These are phyloP conservation scores for Phytophthora niederhauseri DNA, from an alignment of 352 stramenopile genomes.

Conservation along the genomic window DNA sequence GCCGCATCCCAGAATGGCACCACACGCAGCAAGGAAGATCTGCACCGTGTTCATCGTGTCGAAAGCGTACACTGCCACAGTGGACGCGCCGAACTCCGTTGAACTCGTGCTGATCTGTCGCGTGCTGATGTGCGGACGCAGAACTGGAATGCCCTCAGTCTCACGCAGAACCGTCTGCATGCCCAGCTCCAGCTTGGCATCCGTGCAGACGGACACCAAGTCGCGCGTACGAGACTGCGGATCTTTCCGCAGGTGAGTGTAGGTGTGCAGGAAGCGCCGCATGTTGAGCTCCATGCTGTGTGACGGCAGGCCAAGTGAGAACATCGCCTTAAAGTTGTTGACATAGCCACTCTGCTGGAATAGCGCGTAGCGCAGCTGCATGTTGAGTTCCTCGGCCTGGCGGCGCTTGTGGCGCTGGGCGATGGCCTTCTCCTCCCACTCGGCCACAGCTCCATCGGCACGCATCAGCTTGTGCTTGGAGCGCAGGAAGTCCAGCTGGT, in stretches of 20 bases:
- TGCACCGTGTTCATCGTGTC: constrained; percentile 45
- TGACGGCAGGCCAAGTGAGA: constrained; percentile 26
- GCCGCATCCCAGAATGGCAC: constrained; percentile 33
- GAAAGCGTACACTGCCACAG: constrained; percentile 41
- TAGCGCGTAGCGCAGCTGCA: constrained; percentile 52
- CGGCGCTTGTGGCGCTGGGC: constrained; percentile 62
- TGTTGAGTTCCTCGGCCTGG: constrained; percentile 59
- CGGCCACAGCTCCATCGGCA: constrained; percentile 48
- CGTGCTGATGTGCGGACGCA: constrained; percentile 34
- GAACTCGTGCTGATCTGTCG: constrained; percentile 31
- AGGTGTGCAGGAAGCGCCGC: constrained; percentile 37
- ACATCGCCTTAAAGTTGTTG: constrained; percentile 39
- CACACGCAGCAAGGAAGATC: constrained; percentile 42
- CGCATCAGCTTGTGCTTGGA: constrained; percentile 59
- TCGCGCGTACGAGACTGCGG: constrained; percentile 34
- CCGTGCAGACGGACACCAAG: constrained; percentile 31
- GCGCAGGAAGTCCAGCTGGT: constrained; percentile 51
- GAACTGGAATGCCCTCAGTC: constrained; percentile 33
- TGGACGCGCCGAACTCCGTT: constrained; percentile 39
- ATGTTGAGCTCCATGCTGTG: constrained; percentile 37
- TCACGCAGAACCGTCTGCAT: constrained; percentile 40
- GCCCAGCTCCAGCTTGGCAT: constrained; percentile 39
- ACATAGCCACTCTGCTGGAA: constrained; percentile 62
- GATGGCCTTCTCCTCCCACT: constrained; percentile 65
- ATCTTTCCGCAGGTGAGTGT: constrained; percentile 39